phyloP scores from a whole-genome alignment of 148 eudicot genomes.

The Cornus kousa region DNA sequence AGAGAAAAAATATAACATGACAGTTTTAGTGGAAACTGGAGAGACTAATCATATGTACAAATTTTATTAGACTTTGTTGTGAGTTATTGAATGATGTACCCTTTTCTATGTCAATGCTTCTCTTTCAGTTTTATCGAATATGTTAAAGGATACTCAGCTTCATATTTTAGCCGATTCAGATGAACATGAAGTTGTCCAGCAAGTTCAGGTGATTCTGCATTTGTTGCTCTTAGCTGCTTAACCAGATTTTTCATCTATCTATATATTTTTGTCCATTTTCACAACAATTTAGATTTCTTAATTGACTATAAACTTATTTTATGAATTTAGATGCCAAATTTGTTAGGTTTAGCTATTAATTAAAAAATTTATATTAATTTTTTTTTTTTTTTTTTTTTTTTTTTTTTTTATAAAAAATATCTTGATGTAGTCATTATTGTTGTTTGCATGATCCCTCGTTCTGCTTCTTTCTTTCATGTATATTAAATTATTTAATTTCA shows the following conservation, averaged over 20 bases:
- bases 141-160: conserved; percentile 85
- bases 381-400: too few relatives aligned
- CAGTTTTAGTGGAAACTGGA: not conserved
- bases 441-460: not conserved
- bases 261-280: not conserved
- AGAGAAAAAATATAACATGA: not conserved
- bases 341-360: not conserved
- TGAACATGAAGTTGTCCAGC: conserved; percentile 91
- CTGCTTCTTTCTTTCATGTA: not conserved
- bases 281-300: not conserved
- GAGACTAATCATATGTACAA: not conserved
- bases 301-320: not conserved
- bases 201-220: conserved; percentile 70
- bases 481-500: not conserved
- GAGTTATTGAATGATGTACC: conserved; percentile 12
- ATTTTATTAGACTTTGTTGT: not conserved
- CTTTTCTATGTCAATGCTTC: conserved; percentile 11
- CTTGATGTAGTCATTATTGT: not conserved
- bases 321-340: not conserved
- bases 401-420: too few relatives aligned
- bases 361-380: too few relatives aligned
- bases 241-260: not conserved
- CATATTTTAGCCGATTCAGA: conserved; percentile 94
- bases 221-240: not conserved
- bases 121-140: conserved; percentile 83